Percentiles rank a stretch among this genome's conserved stretches.
phyloP scores from a whole-genome alignment of 495 filamentous ascomycete genomes.

The Hamigera avellanea region DNA sequence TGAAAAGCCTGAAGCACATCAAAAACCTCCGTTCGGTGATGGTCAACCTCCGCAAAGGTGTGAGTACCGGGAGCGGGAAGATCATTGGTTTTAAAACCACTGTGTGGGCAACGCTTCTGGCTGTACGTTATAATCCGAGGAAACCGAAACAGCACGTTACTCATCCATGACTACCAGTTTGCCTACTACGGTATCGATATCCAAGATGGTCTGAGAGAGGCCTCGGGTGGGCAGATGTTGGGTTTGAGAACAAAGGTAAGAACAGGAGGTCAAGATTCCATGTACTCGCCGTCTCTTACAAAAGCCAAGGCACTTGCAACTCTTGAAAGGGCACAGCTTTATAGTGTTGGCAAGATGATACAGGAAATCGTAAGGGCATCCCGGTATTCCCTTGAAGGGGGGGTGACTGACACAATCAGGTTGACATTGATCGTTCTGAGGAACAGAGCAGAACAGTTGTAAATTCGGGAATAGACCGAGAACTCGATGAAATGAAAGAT shows the following conservation, averaged over 20 bases:
- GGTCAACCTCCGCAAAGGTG: slow-evolving; percentile 63
- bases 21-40: slow-evolving; percentile 68
- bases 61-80: slow-evolving; percentile 50
- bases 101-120: slow-evolving; percentile 58
- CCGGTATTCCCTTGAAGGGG: background rate
- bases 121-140: slow-evolving; percentile 19
- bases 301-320: slow-evolving; percentile 20
- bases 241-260: slow-evolving; percentile 47
- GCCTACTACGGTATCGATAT: slow-evolving; percentile 58
- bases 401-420: slow-evolving; percentile 22
- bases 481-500: slow-evolving; percentile 68
- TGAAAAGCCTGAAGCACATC: slow-evolving; percentile 55
- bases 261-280: background rate
- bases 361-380: slow-evolving; percentile 40
- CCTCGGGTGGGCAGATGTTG: slow-evolving; percentile 43
- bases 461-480: slow-evolving; percentile 55
- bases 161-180: slow-evolving; percentile 30
- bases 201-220: slow-evolving; percentile 48
- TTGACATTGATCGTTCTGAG: slow-evolving; percentile 74
- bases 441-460: slow-evolving; percentile 67
- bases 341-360: slow-evolving; percentile 57
- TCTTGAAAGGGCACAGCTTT: slow-evolving; percentile 42
- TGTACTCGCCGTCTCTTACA: slow-evolving; percentile 9
- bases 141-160: background rate
- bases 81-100: slow-evolving; percentile 47